These are phyloP conservation scores for Dioscorea dumetorum DNA, from an alignment of 106 monocot genomes.

Conservation along the genomic window DNA sequence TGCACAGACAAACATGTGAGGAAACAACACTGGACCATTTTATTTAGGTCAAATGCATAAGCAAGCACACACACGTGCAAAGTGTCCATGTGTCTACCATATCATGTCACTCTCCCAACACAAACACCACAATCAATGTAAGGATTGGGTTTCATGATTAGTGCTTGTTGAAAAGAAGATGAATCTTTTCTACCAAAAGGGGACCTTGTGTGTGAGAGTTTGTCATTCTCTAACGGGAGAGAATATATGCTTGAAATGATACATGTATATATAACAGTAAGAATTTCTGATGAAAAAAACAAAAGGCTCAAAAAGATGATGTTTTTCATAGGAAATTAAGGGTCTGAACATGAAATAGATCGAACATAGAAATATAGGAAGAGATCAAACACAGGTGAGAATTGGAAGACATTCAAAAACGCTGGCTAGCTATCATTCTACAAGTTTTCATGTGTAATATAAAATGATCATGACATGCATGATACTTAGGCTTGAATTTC, in stretches of 20 bases:
- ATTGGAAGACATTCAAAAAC: not conserved
- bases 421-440: not conserved
- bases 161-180: no score
- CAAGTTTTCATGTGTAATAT: not conserved
- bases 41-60: not conserved
- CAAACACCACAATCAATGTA: no score
- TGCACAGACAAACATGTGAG: slow-evolving; percentile 9
- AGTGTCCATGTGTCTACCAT: not conserved
- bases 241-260: slow-evolving; percentile 1
- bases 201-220: not conserved
- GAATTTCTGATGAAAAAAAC: no score
- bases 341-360: not conserved
- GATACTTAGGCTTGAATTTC: not conserved
- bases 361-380: not conserved
- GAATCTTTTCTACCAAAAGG: not conserved
- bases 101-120: no score
- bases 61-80: slow-evolving; percentile 3
- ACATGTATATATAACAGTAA: no score
- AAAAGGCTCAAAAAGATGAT: no score
- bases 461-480: not conserved
- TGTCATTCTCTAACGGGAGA: not conserved
- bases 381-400: not conserved
- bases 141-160: no score
- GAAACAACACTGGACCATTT: not conserved
- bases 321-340: not conserved